Conservation (phyloP, 352 stramenopile species). For the Elongisporangium undulatum region DNA sequence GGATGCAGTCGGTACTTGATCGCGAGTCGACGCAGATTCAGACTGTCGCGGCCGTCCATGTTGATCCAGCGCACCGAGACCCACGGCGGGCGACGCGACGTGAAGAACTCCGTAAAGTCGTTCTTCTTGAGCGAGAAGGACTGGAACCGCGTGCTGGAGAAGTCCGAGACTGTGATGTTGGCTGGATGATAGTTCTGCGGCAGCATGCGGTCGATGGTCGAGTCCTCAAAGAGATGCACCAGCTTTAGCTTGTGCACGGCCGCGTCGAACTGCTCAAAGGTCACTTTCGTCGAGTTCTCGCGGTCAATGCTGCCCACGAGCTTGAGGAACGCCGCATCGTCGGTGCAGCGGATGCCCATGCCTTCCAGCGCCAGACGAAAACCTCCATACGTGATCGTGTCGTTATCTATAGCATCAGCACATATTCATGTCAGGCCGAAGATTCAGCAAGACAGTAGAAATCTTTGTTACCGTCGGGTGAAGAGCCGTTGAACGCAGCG, state of each 20-base stretch:
- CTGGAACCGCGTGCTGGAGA: conserved; percentile 66
- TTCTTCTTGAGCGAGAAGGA: conserved; percentile 50
- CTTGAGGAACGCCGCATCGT: conserved; percentile 68
- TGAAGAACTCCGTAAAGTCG: conserved; percentile 72
- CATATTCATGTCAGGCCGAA: conserved; percentile 1
- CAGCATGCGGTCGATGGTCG: conserved; percentile 52
- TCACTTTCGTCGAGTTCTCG: conserved; percentile 33
- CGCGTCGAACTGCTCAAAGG: conserved; percentile 71
- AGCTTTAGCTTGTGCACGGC: conserved; percentile 86
- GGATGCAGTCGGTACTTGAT: conserved; percentile 88
- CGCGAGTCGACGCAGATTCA: conserved; percentile 81
- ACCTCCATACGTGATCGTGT: conserved; percentile 45
- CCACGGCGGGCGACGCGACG: conserved; percentile 61
- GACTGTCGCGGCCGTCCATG: conserved; percentile 66
- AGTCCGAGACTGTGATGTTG: conserved; percentile 71
- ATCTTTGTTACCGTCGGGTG: conserved; percentile 27
- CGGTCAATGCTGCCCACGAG: conserved; percentile 68
- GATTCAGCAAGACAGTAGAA: not conserved
- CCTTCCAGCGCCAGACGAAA: conserved; percentile 57
- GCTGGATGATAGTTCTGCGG: conserved; percentile 43
- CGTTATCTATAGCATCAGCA: conserved; percentile 16
- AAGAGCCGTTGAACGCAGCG: conserved; percentile 63
- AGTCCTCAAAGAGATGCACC: conserved; percentile 81
- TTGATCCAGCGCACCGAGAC: conserved; percentile 88
- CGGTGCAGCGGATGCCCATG: conserved; percentile 66